Evolutionary conservation across 2,329 filamentous ascomycete genomes (phyloP), one percentile per base, ranked within the genome.

Genomic region (Exophiala aquamarina): DNA sequence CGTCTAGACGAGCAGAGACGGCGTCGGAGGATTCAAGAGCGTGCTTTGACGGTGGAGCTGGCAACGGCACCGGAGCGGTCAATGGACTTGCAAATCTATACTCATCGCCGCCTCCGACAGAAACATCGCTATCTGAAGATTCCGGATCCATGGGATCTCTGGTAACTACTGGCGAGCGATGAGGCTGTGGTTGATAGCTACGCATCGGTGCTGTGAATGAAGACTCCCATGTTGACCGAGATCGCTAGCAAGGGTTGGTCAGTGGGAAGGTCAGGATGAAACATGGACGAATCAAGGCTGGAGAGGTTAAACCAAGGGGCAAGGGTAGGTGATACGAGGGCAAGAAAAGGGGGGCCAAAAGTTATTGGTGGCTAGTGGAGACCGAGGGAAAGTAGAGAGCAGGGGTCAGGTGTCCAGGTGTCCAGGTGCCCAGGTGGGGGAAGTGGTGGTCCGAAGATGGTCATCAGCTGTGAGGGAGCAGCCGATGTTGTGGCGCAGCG

Each of bases 121-220:
- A 57, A 31, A 57, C 49, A 50, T 59, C 57, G 44, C 57, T 59
- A 38, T 50, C 53, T 5, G 54, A 55, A 31, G 49, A 54, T 21
- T 59, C 57, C 9, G 57, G 53, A 9, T 59, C 55, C 50, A 59
- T 53, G 8, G 47, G 19, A 41, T 54, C 47, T 19, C 35, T 9
- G 14, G 29, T 36, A 21, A 38, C 20, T 10, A 43, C 19, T 6
- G 49, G 34, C 19, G 52, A 33, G 29, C 44, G 47, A 17, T 47
- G 34, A n/a, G 31, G 41, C 7, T 41, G 23, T 33, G 46, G 46
- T 35, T 44, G 52, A 21, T 44, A 43, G 18, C 38, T 41, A 37
- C 49, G 44, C 31, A 32, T 39, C 3, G 21, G 47, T 18, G 37
- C 35, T 10, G 47, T 39, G 41, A 49, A 49, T 7, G 50, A 39